Base-by-base conservation (phyloP, 2,329 filamentous ascomycete genomes). In the Botryotinia narcissicola region DNA sequence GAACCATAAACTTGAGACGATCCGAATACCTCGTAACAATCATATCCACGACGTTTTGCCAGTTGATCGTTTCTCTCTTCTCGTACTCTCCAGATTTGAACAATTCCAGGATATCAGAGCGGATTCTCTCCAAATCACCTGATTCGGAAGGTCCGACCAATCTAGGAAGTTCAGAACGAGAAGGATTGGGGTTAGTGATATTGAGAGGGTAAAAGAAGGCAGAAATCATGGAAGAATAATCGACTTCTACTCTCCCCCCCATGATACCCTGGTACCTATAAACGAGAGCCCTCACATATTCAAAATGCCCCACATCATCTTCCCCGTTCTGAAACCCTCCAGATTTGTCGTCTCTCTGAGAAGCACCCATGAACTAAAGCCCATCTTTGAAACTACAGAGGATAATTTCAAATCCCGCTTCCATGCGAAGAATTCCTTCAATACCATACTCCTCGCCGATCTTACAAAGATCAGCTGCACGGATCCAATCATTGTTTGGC, bases 341-440 rank as follows among this genome's bases (percentile, higher is more conserved):
- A 10, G 71, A 62, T 7, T 8, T 29, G 14, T 75, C 64, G 12
- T 77, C 75, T 70, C 76, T 73, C 42, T 75, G 62, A n/a, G 64
- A 74, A 10, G 75, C 73, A 22, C 75, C 76, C 18, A 80, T 22
- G 18, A 80, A 75, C 16, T 79, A 75, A 59, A 81, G 54, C 1
- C 76, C 76, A 20, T 82, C 76, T 16, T 77, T 76, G 63, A 93
- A 93, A 71, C 90, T 83, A 79, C 91, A 93, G 32, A 91, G 83
- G 68, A 93, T 91, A 71, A 92, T 84, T 80, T 93, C 91, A 76
- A 93, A 93, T 0, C 91, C 91, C 29, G 86, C 86, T 78, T 93
- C 91, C 86, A 90, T 90, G 18, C 91, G 86, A 3, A 93, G 81
- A 35, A 92, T 83, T 0, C 89, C 90, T 77, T 92, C 88, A n/a